A percentile compares a stretch with the other conserved stretches of the same genome.
phyloP scores from a whole-genome alignment of 805 yeast genomes.

The Millerozyma acaciae region DNA sequence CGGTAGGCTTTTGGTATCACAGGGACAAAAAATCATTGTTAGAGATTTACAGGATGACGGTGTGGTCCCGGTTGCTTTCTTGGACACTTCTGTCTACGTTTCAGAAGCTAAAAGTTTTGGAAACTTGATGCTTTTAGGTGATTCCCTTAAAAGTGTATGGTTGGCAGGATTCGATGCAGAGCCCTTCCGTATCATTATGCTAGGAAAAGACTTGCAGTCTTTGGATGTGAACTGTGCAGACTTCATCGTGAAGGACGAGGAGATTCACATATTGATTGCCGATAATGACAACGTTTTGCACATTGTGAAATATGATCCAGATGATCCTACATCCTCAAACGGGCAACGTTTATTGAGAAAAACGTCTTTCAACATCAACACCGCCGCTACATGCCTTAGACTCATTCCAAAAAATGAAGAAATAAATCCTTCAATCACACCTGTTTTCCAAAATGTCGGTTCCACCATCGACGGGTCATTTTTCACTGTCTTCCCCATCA shows the following conservation, averaged over 20 bases:
- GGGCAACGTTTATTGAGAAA: constrained; percentile 73
- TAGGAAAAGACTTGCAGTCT: constrained; percentile 69
- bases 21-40: constrained; percentile 79
- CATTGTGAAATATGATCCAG: constrained; percentile 84
- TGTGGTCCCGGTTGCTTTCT: constrained; percentile 90
- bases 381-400: constrained; percentile 52
- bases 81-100: constrained; percentile 78
- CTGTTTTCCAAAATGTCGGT: constrained; percentile 61
- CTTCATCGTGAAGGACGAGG: constrained; percentile 67
- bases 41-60: constrained; percentile 84
- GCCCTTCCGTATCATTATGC: constrained; percentile 77
- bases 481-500: constrained; percentile 66
- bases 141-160: constrained; percentile 70
- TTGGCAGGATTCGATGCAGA: constrained; percentile 91
- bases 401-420: constrained; percentile 39
- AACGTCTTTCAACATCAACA: constrained; percentile 67
- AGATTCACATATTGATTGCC: constrained; percentile 60
- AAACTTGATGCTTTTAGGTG: constrained; percentile 77
- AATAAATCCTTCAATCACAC: constrained; percentile 16
- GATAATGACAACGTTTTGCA: constrained; percentile 69
- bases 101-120: constrained; percentile 80
- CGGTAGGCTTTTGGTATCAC: constrained; percentile 79
- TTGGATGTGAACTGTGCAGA: constrained; percentile 71
- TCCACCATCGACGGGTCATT: constrained; percentile 78
- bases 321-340: constrained; percentile 74